Evolutionary conservation across 192 early-diverging fungal species (phyloP).

Genomic region (Coemansia sp.): DNA sequence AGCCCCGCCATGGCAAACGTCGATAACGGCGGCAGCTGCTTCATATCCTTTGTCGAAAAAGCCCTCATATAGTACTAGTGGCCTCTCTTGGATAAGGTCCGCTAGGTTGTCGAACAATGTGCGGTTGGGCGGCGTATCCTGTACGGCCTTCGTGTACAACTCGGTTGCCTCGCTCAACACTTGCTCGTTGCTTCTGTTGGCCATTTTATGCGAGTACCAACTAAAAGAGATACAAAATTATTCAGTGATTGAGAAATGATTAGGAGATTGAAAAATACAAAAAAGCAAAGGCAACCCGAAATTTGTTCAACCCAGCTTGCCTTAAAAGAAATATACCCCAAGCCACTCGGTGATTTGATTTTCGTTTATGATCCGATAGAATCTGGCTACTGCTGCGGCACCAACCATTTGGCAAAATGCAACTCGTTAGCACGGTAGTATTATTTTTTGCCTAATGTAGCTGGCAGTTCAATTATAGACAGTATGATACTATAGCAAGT

Average conservation of each 20-base stretch:
- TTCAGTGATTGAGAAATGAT: background rate
- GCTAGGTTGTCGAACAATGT: constrained; percentile 45
- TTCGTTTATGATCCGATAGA: no score
- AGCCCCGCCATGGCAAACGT: constrained; percentile 23
- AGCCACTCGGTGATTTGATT: no score
- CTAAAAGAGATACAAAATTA: background rate
- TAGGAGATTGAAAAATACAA: no score
- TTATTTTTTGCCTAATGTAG: no score
- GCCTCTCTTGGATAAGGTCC: constrained; percentile 40
- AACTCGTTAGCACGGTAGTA: no score
- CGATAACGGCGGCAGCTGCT: constrained; percentile 31
- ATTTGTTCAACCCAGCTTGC: no score
- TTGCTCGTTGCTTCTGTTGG: background rate
- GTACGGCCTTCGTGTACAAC: constrained; percentile 42
- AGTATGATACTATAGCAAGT: no score
- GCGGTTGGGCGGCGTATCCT: constrained; percentile 54
- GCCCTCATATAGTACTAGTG: constrained; percentile 29
- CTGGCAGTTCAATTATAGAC: no score
- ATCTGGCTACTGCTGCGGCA: no score
- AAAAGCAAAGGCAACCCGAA: no score
- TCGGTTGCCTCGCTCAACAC: constrained; percentile 15
- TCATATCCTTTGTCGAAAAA: constrained; percentile 45
- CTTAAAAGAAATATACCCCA: no score
- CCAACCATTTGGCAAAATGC: no score
- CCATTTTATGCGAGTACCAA: constrained; percentile 13